Evolutionary conservation across 192 early-diverging fungal species (phyloP), one percentile per base, ranked within the genome.

Genomic region (Linderina pennispora): DNA sequence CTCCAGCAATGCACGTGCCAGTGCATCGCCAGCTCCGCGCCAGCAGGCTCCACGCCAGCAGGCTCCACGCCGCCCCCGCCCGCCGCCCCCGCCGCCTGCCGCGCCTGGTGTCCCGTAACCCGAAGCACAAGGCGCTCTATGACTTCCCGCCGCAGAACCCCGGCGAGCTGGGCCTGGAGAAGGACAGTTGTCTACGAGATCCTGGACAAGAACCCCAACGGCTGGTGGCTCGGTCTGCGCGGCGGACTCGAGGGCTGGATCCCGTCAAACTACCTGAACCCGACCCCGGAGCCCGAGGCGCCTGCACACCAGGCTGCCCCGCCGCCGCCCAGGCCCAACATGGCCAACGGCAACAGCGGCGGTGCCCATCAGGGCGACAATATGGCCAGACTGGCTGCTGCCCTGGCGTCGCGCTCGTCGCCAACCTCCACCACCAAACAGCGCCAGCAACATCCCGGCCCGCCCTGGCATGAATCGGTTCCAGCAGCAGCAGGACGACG

Each of bases 221-320:
- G 78, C 43, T 80, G 69, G 65, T 78, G 67, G 80, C 53, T 78
- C 10, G 69, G 55, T 25, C 36, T 48, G 36, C 63, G 71, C 36
- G 76, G 76, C 40, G 80, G 79, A 23, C 28, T 60, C 23, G 80
- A 86, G 66, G 83, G 83, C 19, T 89, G 84, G 86, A 76, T 88
- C 11, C 86, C 86, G n/a, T 84, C 82, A 47, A 86, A 88, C 58
- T 88, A 88, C 45, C 48, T 86, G 19, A 80, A 76, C 39, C 78
- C 78, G 15, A 75, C 84, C 25, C 53, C 83, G 8, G 83, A 85
- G 35, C 80, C 80, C 26, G 79, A 76, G 9, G 64, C 69, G 19
- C n/a, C n/a, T n/a, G n/a, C n/a, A n/a, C n/a, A n/a, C n/a, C n/a
- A n/a, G n/a, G n/a, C n/a, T n/a, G n/a, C n/a, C n/a, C 60, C 63